phyloP scores from a whole-genome alignment of 306 rosid species.

The Betula pendula region DNA sequence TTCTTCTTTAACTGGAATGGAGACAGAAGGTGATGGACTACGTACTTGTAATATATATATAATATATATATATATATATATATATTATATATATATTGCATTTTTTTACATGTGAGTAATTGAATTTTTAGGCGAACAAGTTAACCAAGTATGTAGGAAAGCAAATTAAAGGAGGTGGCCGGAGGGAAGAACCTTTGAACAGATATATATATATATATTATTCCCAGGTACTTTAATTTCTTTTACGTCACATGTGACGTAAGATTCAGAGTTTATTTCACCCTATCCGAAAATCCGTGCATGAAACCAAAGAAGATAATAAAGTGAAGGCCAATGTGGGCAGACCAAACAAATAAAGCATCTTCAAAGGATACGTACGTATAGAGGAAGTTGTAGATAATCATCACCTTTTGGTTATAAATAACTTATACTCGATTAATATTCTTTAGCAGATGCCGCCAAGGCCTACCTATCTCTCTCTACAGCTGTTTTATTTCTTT shows the following conservation, averaged over 20 bases:
- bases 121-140: constrained; percentile 41
- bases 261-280: constrained; percentile 19
- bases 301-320: constrained; percentile 32
- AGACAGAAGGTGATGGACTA: neutral
- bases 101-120: constrained; percentile 15
- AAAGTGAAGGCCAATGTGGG: constrained; percentile 23
- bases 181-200: constrained; percentile 2
- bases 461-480: constrained; percentile 10
- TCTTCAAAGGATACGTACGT: constrained; percentile 30
- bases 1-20: neutral
- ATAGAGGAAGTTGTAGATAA: too few species aligned
- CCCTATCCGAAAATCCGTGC: constrained; percentile 10
- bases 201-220: neutral
- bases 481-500: neutral
- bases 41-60: neutral
- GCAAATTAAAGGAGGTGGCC: neutral
- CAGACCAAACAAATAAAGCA: constrained; percentile 39
- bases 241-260: constrained; percentile 25
- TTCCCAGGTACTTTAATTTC: neutral
- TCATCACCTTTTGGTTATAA: constrained; percentile 25
- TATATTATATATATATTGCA: neutral
- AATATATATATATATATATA: neutral
- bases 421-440: too few species aligned
- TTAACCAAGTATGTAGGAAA: constrained; percentile 7
- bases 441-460: constrained; percentile 8